Evolutionary conservation across 2,329 filamentous ascomycete species (phyloP).

Genomic region (Aspergillus persii): DNA sequence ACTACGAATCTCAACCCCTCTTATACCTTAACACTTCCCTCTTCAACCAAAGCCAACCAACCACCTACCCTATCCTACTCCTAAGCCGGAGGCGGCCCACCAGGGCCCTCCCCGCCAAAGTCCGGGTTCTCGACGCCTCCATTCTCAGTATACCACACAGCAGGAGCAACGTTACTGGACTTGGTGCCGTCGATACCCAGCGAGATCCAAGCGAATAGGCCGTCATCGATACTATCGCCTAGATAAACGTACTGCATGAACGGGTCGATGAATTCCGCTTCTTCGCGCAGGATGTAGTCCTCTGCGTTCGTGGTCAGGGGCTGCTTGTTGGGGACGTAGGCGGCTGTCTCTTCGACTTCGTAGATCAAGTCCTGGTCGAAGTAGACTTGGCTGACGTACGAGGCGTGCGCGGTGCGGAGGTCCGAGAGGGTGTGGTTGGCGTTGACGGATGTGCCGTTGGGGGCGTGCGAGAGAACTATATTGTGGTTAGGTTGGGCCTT

Average conservation of each 20-base stretch:
- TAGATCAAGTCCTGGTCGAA: slow-evolving; percentile 60
- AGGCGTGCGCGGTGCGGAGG: slow-evolving; percentile 43
- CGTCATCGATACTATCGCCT: slow-evolving; percentile 52
- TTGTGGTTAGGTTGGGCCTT: neutral
- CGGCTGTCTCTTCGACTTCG: slow-evolving; percentile 48
- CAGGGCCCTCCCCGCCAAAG: slow-evolving; percentile 11
- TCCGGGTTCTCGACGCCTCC: slow-evolving; percentile 34
- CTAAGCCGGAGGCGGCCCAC: neutral
- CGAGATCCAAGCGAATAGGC: slow-evolving; percentile 55
- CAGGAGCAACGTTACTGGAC: slow-evolving; percentile 26
- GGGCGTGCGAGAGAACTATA: slow-evolving; percentile 32
- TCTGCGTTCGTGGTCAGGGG: slow-evolving; percentile 50
- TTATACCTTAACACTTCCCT: neutral
- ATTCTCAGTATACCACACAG: slow-evolving; percentile 32
- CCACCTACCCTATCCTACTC: neutral
- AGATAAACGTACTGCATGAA: slow-evolving; percentile 58
- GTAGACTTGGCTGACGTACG: slow-evolving; percentile 64
- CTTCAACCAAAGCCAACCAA: neutral
- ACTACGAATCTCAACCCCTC: neutral
- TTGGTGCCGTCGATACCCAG: slow-evolving; percentile 49
- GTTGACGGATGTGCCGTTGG: slow-evolving; percentile 34
- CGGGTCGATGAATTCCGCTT: slow-evolving; percentile 55
- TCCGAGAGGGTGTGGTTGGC: slow-evolving; percentile 53
- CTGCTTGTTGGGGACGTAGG: slow-evolving; percentile 51
- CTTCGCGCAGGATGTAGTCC: slow-evolving; percentile 51